A percentile compares a stretch with the other conserved stretches of the same genome.
These are phyloP conservation scores for Aspergillus ellipticus DNA, from an alignment of 495 filamentous ascomycete genomes.

Conservation along the genomic window DNA sequence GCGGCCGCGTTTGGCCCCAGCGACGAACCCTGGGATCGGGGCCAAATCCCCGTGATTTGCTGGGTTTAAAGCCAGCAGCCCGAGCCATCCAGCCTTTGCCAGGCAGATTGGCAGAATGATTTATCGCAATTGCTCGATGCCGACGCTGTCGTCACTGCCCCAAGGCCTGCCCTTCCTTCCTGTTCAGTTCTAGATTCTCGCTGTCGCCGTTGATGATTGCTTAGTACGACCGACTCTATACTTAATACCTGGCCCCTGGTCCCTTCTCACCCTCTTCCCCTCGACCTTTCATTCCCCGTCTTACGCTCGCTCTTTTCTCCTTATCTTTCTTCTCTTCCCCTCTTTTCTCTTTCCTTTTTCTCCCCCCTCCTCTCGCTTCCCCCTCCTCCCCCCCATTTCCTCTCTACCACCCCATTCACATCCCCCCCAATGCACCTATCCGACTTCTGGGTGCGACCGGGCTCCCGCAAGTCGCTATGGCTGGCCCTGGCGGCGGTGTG, in stretches of 20 bases:
- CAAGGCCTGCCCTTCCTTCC: too few relatives aligned
- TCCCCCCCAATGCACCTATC: constrained; percentile 1
- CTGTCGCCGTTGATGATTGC: too few relatives aligned
- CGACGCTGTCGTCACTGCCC: too few relatives aligned
- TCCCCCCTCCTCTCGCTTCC: neutral
- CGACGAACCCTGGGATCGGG: neutral
- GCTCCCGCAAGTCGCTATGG: constrained; percentile 4
- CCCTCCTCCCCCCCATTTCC: neutral
- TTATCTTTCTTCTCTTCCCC: neutral
- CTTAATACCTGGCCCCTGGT: too few relatives aligned
- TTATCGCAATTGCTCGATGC: too few relatives aligned
- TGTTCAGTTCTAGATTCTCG: too few relatives aligned
- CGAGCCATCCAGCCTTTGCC: too few relatives aligned
- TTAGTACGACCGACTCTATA: too few relatives aligned
- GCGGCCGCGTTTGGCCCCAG: neutral
- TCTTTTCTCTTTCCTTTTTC: neutral
- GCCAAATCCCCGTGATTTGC: too few relatives aligned
- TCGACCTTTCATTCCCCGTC: neutral
- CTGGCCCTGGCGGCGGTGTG: constrained; percentile 14
- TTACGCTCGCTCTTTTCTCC: neutral
- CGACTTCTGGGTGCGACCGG: constrained; percentile 2
- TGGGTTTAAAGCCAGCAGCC: too few relatives aligned
- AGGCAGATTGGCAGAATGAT: too few relatives aligned
- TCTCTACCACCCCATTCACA: neutral
- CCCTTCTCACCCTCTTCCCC: neutral